Evolutionary conservation across 1,284 basidiomycete genomes (phyloP).

Genomic region (Cystobasidium sp.): DNA sequence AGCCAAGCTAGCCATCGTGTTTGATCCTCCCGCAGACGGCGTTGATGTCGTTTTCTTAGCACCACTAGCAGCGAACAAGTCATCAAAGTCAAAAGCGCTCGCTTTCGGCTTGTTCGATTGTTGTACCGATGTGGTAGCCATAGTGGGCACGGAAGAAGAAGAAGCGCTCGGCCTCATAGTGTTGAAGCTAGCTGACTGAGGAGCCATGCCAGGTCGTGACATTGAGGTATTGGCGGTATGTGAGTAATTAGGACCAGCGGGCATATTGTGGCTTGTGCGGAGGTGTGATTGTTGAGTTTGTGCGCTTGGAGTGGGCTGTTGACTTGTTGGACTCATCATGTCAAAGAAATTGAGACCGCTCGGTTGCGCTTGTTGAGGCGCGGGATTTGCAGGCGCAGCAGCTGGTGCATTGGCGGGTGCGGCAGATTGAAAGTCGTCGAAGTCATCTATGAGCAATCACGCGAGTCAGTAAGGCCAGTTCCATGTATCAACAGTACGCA

Average conservation of each 20-base stretch:
- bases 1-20: conserved; percentile 36
- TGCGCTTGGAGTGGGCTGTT: not conserved
- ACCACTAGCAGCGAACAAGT: conserved; percentile 37
- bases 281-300: conserved; percentile 26
- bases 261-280: conserved; percentile 39
- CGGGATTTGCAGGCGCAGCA: conserved; percentile 51
- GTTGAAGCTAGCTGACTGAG: conserved; percentile 7
- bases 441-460: conserved; percentile 67
- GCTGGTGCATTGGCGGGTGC: conserved; percentile 60
- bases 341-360: conserved; percentile 60
- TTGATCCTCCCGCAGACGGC: not conserved
- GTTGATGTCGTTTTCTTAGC: conserved; percentile 22
- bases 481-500: conserved; percentile 57
- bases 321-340: conserved; percentile 57
- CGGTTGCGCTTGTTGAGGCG: conserved; percentile 52
- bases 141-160: conserved; percentile 12
- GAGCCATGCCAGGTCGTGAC: conserved; percentile 9
- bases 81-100: conserved; percentile 42
- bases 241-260: conserved; percentile 40
- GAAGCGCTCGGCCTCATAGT: conserved; percentile 16
- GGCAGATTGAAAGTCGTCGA: conserved; percentile 87
- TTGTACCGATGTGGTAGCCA: not conserved
- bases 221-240: not conserved
- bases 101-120: conserved; percentile 21
- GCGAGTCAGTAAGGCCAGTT: not conserved